phyloP scores from a whole-genome alignment of 257 asterid species.

The Solanum bulbocastanum region DNA sequence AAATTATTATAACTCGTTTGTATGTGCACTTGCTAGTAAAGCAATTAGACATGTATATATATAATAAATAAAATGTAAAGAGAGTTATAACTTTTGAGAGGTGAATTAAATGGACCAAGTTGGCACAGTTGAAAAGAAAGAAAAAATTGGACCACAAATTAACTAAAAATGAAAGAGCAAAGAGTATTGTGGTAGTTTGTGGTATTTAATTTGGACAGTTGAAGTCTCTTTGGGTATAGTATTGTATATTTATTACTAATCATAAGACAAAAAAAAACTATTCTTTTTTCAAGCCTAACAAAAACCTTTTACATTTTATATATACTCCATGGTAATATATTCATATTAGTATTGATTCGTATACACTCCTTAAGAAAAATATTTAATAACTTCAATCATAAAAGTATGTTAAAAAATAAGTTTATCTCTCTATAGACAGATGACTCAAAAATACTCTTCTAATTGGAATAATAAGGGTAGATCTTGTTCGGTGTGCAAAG shows the following conservation, averaged over 20 bases:
- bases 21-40: background rate
- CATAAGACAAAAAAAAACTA: background rate
- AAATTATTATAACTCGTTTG: background rate
- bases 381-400: background rate
- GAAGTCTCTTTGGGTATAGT: background rate
- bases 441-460: background rate
- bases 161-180: background rate
- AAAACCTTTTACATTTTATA: background rate
- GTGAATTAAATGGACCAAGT: constrained; percentile 1
- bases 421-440: background rate
- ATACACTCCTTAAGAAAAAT: background rate
- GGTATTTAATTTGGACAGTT: background rate
- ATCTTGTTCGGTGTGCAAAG: background rate
- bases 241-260: background rate
- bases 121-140: constrained; percentile 16
- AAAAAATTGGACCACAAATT: background rate
- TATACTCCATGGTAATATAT: background rate
- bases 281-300: background rate
- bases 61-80: background rate
- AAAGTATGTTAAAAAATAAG: background rate
- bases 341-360: background rate
- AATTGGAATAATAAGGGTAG: background rate
- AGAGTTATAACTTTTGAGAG: background rate
- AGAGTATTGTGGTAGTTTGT: background rate
- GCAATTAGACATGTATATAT: background rate